These are phyloP conservation scores for Amanita pallidorosea DNA, from an alignment of 768 basidiomycete species.

Conservation along the genomic window DNA sequence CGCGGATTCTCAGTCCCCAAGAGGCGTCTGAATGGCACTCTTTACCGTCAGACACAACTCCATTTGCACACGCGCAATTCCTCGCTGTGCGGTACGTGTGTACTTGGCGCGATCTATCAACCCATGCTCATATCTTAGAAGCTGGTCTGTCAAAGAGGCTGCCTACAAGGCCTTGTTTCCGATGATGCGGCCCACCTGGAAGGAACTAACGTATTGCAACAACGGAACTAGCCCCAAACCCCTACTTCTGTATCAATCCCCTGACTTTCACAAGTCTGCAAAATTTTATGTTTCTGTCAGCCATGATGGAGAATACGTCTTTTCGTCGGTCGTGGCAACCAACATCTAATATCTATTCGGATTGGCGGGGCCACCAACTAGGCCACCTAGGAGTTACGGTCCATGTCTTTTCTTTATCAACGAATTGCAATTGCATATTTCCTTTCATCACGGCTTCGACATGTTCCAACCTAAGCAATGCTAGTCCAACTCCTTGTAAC, in stretches of 20 bases:
- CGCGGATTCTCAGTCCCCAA: slow-evolving; percentile 52
- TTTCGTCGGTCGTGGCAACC: slow-evolving; percentile 49
- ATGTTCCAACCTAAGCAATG: slow-evolving; percentile 73
- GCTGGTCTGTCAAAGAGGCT: slow-evolving; percentile 81
- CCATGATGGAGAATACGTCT: slow-evolving; percentile 74
- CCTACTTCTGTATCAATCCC: slow-evolving; percentile 32
- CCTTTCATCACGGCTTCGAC: slow-evolving; percentile 44
- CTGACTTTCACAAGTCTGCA: slow-evolving; percentile 17
- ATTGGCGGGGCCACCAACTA: slow-evolving; percentile 42
- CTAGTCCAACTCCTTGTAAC: slow-evolving; percentile 54
- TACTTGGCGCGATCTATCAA: neutral
- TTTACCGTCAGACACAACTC: slow-evolving; percentile 12
- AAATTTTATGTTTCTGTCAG: slow-evolving; percentile 61
- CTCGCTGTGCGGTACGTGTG: slow-evolving; percentile 63
- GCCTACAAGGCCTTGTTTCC: slow-evolving; percentile 82
- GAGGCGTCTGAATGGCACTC: slow-evolving; percentile 29
- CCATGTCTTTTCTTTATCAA: slow-evolving; percentile 24
- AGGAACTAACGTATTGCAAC: slow-evolving; percentile 48
- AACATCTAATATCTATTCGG: neutral
- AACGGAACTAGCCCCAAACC: slow-evolving; percentile 23
- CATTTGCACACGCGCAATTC: slow-evolving; percentile 29
- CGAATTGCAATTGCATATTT: slow-evolving; percentile 29
- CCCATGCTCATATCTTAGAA: slow-evolving; percentile 17
- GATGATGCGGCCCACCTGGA: slow-evolving; percentile 52
- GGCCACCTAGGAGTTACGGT: slow-evolving; percentile 61